Conservation (phyloP, 495 filamentous ascomycete species). For the Letharia columbiana region DNA sequence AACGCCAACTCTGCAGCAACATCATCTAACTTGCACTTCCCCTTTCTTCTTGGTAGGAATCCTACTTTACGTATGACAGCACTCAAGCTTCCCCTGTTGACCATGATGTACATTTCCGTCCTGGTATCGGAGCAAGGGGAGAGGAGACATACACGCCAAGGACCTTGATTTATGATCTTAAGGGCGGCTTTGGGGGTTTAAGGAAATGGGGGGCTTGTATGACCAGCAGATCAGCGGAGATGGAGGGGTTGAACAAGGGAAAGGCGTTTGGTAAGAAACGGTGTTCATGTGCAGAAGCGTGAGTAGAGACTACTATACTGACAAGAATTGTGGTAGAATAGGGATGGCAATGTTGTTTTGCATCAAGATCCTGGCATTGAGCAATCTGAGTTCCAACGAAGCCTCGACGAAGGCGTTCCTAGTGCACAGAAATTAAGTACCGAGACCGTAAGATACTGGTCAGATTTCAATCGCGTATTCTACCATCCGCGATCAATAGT, state of each 20-base stretch:
- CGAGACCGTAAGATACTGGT: slow-evolving; percentile 81
- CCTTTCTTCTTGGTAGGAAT: slow-evolving; percentile 53
- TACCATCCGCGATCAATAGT: slow-evolving; percentile 87
- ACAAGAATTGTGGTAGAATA: slow-evolving; percentile 27
- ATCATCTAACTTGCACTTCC: slow-evolving; percentile 21
- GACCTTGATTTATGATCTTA: slow-evolving; percentile 90
- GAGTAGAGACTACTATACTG: slow-evolving; percentile 2
- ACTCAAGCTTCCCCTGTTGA: slow-evolving; percentile 59
- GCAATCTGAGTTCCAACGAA: slow-evolving; percentile 64
- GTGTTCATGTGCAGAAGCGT: background rate
- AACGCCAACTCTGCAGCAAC: background rate
- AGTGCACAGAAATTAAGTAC: slow-evolving; percentile 54
- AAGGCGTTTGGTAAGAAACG: slow-evolving; percentile 15
- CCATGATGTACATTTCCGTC: slow-evolving; percentile 86
- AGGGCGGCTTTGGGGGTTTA: slow-evolving; percentile 82
- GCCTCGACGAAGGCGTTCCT: slow-evolving; percentile 58
- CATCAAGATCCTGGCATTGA: slow-evolving; percentile 58
- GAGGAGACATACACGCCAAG: slow-evolving; percentile 87
- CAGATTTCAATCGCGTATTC: slow-evolving; percentile 83
- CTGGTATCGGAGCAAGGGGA: slow-evolving; percentile 73
- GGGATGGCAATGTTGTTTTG: slow-evolving; percentile 61
- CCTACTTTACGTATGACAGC: slow-evolving; percentile 86
- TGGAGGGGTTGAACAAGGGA: slow-evolving; percentile 33
- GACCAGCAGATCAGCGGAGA: slow-evolving; percentile 49
- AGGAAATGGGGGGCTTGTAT: slow-evolving; percentile 79